A percentile compares a stretch with the other conserved stretches of the same genome.
Conservation (phyloP, 169 alveolate genomes). For the Amoebophrya sp. region DNA sequence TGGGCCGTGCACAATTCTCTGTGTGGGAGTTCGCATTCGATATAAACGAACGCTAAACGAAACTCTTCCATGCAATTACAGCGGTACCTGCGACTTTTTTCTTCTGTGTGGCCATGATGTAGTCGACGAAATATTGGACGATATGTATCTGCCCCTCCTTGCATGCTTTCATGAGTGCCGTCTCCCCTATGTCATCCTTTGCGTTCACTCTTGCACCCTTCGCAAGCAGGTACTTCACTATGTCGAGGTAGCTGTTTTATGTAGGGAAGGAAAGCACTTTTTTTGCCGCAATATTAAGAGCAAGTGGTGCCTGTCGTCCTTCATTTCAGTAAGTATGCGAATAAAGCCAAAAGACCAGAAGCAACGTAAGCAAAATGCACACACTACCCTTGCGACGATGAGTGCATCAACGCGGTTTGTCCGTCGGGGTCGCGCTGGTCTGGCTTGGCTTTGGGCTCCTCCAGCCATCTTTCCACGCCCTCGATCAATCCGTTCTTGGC, state of each 20-base stretch:
- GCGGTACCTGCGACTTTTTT: background rate
- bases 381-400: background rate
- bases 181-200: slow-evolving; percentile 28
- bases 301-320: too few relatives aligned
- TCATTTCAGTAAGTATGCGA: too few relatives aligned
- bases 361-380: too few relatives aligned
- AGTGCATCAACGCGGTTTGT: slow-evolving; percentile 28
- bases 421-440: slow-evolving; percentile 34
- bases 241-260: background rate
- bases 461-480: slow-evolving; percentile 26
- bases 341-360: too few relatives aligned
- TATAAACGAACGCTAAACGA: too few relatives aligned
- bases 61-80: too few relatives aligned
- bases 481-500: background rate
- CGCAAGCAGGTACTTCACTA: background rate
- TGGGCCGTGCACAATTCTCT: too few relatives aligned
- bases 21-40: too few relatives aligned
- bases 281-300: too few relatives aligned
- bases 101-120: background rate
- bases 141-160: slow-evolving; percentile 20
- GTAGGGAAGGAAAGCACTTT: too few relatives aligned
- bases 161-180: slow-evolving; percentile 29
- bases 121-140: background rate
- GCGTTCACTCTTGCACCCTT: slow-evolving; percentile 6
- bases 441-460: slow-evolving; percentile 13